A percentile compares a stretch with the other conserved stretches of the same genome.
These are phyloP conservation scores for Polytrichum commune DNA, from an alignment of 225 moss, liverwort and hornwort species.

Conservation along the genomic window DNA sequence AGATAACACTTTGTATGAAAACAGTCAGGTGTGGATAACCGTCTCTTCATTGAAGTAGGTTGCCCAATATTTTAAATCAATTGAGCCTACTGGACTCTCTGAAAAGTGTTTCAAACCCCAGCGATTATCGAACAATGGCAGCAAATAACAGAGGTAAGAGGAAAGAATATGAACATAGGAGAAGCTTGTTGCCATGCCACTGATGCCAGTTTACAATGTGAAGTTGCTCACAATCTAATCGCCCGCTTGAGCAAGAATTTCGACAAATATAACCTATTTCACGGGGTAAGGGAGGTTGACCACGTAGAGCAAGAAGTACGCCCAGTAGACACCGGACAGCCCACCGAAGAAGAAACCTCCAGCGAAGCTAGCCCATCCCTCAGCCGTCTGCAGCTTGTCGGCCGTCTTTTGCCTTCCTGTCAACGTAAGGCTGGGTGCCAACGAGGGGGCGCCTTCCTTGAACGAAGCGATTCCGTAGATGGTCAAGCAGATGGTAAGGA, in stretches of 20 bases:
- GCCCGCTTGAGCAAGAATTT: conserved; percentile 26
- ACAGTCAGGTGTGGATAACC: too few relatives aligned
- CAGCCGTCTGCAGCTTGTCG: conserved; percentile 90
- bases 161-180: conserved; percentile 26
- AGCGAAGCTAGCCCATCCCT: conserved; percentile 93
- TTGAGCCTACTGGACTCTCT: too few relatives aligned
- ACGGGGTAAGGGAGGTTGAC: conserved; percentile 83
- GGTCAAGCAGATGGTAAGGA: conserved; percentile 73
- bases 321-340: conserved; percentile 85
- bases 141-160: too few relatives aligned
- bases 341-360: conserved; percentile 99
- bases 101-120: too few relatives aligned
- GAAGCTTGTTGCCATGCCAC: conserved; percentile 26
- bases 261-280: conserved; percentile 69
- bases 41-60: too few relatives aligned
- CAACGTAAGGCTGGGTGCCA: conserved; percentile 71
- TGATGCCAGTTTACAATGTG: conserved; percentile 36
- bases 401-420: conserved; percentile 86
- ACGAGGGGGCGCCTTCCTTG: conserved; percentile 77
- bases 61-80: too few relatives aligned
- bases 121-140: too few relatives aligned
- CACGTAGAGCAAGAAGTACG: conserved; percentile 89
- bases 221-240: conserved; percentile 18
- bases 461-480: conserved; percentile 96
- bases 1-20: too few relatives aligned